Evolutionary conservation across 2,329 filamentous ascomycete species (phyloP), one percentile per base, ranked within the genome.

Genomic region (Talaromyces sp.): DNA sequence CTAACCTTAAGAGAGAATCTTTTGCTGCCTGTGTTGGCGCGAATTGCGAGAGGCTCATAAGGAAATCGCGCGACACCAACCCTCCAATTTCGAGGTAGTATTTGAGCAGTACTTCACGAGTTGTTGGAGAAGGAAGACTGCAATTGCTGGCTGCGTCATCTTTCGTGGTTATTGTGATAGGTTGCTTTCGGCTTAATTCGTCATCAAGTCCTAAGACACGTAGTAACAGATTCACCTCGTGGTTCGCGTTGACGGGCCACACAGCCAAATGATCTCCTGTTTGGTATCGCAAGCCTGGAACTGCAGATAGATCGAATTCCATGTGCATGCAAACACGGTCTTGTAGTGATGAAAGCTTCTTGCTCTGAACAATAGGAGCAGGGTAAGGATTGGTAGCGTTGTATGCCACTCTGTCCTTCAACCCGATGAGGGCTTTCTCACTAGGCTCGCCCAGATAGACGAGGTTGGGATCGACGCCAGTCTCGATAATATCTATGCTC

Each of bases 21-120:
- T 95, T 96, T 76, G 88, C 84, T 5, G 85, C 83, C 27, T 95
- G 90, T 66, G 87, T 89, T 31, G 93, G 92, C 8, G 93, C 88
- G 73, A 97, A 97, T 58, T 91, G 87, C 62, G 92, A 89, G 16
- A 97, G 83, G 9, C 88, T 90, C 43, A 90, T 87, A 59, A 97
- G 81, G 72, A 94, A 93, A 77, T 97, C 93, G 78, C 93, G 92
- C 64, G 93, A 97, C n/a, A 97, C 89, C 47, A 92, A 90, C 27
- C 91, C 91, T 74, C 92, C 90, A 69, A 97, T 95, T 78, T 97
- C 94, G 78, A 97, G 89, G 78, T 97, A 92, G 79, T 96, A 96
- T 68, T 92, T 90, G 66, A 91, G 82, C 67, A 94, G 89, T 63
- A 93, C 90, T 76, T 94, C 91, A 75, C 90, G 93, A 1, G 92